phyloP scores from a whole-genome alignment of 129 eudicot species.

The Flaveria linearis region DNA sequence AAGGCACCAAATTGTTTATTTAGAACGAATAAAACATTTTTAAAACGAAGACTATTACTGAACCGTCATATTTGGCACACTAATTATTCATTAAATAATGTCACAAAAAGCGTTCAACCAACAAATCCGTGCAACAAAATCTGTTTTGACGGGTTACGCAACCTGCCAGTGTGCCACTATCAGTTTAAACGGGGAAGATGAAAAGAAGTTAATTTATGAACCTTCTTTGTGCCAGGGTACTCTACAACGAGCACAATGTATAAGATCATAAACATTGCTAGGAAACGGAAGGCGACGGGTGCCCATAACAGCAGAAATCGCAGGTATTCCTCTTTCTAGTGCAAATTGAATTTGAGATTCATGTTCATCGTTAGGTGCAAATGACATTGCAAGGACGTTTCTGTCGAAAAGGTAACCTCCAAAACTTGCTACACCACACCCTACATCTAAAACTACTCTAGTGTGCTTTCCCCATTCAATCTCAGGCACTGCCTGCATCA shows the following conservation, averaged over 20 bases:
- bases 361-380: conserved; percentile 87
- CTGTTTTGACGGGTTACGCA: neutral
- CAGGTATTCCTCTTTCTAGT: conserved; percentile 87
- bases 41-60: neutral
- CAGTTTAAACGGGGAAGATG: neutral
- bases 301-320: conserved; percentile 90
- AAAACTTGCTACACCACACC: conserved; percentile 87
- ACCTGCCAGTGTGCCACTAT: conserved; percentile 7
- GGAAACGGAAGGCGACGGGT: conserved; percentile 74
- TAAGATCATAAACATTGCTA: conserved; percentile 64
- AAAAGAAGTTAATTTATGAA: conserved; percentile 23
- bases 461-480: conserved; percentile 94
- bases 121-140: neutral
- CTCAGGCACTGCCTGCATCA: conserved; percentile 62
- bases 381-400: conserved; percentile 69
- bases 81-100: neutral
- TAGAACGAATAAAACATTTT: neutral
- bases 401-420: conserved; percentile 84
- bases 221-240: conserved; percentile 93
- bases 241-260: conserved; percentile 86
- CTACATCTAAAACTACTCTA: conserved; percentile 72
- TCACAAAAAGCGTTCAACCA: neutral
- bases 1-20: neutral
- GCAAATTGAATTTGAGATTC: conserved; percentile 90
- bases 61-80: neutral